phyloP scores from a whole-genome alignment of 768 basidiomycete genomes.

The Tulasnella calospora region DNA sequence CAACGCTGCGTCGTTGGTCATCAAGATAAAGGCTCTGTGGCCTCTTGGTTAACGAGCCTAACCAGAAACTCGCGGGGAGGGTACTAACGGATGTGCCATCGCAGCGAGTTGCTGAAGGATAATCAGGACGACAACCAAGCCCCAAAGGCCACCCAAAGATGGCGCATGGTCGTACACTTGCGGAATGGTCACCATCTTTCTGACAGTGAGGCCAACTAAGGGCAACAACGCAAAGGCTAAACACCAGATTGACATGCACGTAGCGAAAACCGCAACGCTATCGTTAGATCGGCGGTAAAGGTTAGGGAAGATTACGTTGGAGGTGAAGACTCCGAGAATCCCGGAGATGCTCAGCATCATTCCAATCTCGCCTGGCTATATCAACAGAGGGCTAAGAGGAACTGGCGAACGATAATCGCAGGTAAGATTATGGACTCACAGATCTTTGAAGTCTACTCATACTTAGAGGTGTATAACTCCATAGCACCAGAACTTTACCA shows the following conservation, averaged over 20 bases:
- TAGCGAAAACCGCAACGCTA: background rate
- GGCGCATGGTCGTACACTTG: background rate
- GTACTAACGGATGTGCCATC: background rate
- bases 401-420: background rate
- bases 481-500: slow-evolving; percentile 63
- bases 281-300: background rate
- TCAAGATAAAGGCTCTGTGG: background rate
- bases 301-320: background rate
- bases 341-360: background rate
- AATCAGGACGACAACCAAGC: background rate
- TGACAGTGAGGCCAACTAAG: background rate
- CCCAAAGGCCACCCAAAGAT: background rate
- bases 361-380: background rate
- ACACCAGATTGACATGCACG: background rate
- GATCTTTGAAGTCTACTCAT: background rate
- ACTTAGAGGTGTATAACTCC: slow-evolving; percentile 55
- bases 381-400: background rate
- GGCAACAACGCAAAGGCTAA: background rate
- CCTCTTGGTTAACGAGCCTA: background rate
- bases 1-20: background rate
- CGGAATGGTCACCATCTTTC: background rate
- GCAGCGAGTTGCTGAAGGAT: background rate
- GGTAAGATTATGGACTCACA: too few species aligned
- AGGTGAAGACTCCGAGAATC: background rate
- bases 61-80: too few species aligned